Conservation (phyloP, 768 basidiomycete genomes). For the Boletus patriciae region DNA sequence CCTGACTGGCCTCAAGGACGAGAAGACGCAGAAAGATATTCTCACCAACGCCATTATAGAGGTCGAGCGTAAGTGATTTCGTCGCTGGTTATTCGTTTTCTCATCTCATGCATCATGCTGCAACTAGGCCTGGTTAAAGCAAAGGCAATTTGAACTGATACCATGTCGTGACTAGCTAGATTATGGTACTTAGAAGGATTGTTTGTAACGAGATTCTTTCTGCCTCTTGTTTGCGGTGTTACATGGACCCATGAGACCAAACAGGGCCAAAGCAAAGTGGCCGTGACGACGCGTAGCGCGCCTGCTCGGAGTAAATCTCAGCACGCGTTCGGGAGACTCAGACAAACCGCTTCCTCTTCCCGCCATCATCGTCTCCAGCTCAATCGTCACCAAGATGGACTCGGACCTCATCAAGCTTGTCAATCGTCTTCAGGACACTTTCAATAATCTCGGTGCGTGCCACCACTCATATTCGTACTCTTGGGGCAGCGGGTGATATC, state of each 20-base stretch:
- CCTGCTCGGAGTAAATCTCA: not conserved
- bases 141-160: slow-evolving; percentile 75
- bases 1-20: slow-evolving; percentile 75
- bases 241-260: slow-evolving; percentile 10
- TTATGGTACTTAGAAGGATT: slow-evolving; percentile 22
- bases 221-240: not conserved
- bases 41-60: slow-evolving; percentile 77
- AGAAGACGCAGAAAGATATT: slow-evolving; percentile 87
- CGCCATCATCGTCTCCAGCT: slow-evolving; percentile 5
- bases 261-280: slow-evolving; percentile 30
- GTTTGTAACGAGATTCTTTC: slow-evolving; percentile 4
- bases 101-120: slow-evolving; percentile 1
- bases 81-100: not conserved
- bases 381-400: slow-evolving; percentile 62
- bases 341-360: slow-evolving; percentile 1
- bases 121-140: slow-evolving; percentile 80
- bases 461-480: slow-evolving; percentile 2
- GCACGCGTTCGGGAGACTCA: slow-evolving; percentile 23
- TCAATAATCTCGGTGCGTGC: slow-evolving; percentile 77
- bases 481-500: slow-evolving; percentile 8
- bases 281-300: slow-evolving; percentile 36
- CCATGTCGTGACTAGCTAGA: slow-evolving; percentile 25
- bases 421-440: slow-evolving; percentile 93
- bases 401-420: slow-evolving; percentile 92
- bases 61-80: slow-evolving; percentile 81